Evolutionary conservation across 1,284 basidiomycete species (phyloP).

Genomic region (Albatrellus sp.): DNA sequence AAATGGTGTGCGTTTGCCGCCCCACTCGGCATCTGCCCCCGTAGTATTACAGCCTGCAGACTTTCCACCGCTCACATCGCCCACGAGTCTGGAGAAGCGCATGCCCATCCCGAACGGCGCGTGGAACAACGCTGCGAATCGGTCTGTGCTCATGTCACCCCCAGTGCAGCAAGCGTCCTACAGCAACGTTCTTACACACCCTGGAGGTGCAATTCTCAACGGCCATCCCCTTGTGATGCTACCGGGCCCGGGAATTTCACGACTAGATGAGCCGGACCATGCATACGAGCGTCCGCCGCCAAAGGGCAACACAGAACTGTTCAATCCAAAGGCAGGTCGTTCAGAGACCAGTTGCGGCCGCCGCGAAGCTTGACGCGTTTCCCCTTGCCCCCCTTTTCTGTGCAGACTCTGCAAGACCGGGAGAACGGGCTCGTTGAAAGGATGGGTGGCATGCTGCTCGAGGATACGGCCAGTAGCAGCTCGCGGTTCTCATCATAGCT

Average conservation of each 20-base stretch:
- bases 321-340: slow-evolving; percentile 32
- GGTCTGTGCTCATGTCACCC: slow-evolving; percentile 4
- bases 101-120: slow-evolving; percentile 8
- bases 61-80: slow-evolving; percentile 33
- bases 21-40: slow-evolving; percentile 17
- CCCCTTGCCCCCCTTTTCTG: background rate
- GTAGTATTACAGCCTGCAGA: slow-evolving; percentile 45
- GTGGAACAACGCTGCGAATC: slow-evolving; percentile 4
- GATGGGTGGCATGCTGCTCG: background rate
- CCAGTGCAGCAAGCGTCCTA: slow-evolving; percentile 5
- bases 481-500: background rate
- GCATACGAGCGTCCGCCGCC: slow-evolving; percentile 37
- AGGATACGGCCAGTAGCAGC: too few relatives aligned
- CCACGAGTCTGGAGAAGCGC: background rate
- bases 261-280: slow-evolving; percentile 36
- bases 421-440: background rate
- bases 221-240: slow-evolving; percentile 3
- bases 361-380: background rate
- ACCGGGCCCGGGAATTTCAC: slow-evolving; percentile 11
- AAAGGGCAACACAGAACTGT: slow-evolving; percentile 37
- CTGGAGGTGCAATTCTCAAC: background rate
- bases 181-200: slow-evolving; percentile 11
- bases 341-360: background rate
- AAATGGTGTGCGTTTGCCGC: slow-evolving; percentile 17
- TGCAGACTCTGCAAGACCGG: background rate